Percentiles rank a stretch among this genome's conserved stretches.
These are phyloP conservation scores for Dictyostelium brefeldianum DNA, from an alignment of 78 protist genomes.

Conservation along the genomic window DNA sequence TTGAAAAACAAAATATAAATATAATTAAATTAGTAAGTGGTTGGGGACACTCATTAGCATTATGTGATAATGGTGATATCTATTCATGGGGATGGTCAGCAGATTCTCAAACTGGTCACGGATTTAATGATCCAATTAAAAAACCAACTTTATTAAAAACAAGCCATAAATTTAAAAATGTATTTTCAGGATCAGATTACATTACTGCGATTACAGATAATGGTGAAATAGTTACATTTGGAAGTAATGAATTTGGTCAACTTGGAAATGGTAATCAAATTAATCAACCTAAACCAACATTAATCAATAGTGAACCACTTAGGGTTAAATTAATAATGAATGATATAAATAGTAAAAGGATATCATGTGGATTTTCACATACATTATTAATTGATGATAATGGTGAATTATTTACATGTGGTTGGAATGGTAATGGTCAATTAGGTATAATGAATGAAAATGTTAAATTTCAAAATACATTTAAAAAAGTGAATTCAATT, in stretches of 20 bases:
- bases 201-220: neutral
- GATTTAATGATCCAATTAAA: neutral
- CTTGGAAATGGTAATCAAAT: slow-evolving; percentile 8
- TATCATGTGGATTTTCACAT: slow-evolving; percentile 46
- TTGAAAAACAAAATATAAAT: neutral
- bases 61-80: slow-evolving; percentile 17
- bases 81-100: slow-evolving; percentile 41
- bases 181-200: slow-evolving; percentile 43
- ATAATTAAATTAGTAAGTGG: slow-evolving; percentile 17
- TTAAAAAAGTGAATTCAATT: neutral
- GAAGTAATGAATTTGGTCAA: slow-evolving; percentile 40
- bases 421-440: slow-evolving; percentile 60
- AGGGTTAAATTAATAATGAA: neutral
- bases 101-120: slow-evolving; percentile 39
- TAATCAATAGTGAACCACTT: neutral
- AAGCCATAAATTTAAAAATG: neutral
- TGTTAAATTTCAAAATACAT: neutral
- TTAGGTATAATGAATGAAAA: neutral
- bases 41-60: slow-evolving; percentile 18
- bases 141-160: neutral
- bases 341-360: neutral
- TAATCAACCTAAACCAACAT: neutral
- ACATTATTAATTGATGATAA: neutral
- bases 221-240: neutral
- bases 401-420: slow-evolving; percentile 47